Evolutionary conservation across 176 grass and related monocot genomes (phyloP).

Genomic region (Triticum dicoccoides): DNA sequence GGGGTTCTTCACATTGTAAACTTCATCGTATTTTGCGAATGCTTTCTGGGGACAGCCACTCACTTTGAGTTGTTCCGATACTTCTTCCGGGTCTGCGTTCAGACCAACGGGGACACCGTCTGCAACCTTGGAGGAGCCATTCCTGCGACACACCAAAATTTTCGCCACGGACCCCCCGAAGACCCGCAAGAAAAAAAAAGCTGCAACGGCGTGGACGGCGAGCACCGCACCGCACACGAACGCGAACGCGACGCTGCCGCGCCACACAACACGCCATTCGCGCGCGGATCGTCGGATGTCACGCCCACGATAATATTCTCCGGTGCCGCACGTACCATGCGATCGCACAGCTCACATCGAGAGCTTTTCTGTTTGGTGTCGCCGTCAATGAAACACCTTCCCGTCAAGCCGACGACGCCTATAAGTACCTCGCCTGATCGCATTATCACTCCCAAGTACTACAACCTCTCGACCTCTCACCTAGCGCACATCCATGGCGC

Average conservation of each 20-base stretch:
- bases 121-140: too few relatives aligned
- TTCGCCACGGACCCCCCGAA: too few relatives aligned
- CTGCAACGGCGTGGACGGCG: background rate
- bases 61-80: too few relatives aligned
- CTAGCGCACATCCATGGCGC: constrained; percentile 23
- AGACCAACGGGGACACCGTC: too few relatives aligned
- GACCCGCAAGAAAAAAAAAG: too few relatives aligned
- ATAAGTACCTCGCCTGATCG: constrained; percentile 9
- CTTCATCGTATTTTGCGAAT: too few relatives aligned
- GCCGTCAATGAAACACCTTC: background rate
- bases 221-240: background rate
- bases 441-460: background rate
- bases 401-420: background rate
- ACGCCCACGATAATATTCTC: constrained; percentile 36
- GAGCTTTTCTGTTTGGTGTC: constrained; percentile 20
- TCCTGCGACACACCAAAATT: too few relatives aligned
- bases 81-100: too few relatives aligned
- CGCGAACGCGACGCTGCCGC: background rate
- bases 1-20: too few relatives aligned
- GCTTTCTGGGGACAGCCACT: too few relatives aligned
- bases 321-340: background rate
- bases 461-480: background rate
- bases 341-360: background rate
- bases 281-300: constrained; percentile 25
- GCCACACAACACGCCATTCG: background rate